Evolutionary conservation across 805 yeast genomes (phyloP), one percentile per base, ranked within the genome.

Genomic region (Scheffersomyces ergatensis): DNA sequence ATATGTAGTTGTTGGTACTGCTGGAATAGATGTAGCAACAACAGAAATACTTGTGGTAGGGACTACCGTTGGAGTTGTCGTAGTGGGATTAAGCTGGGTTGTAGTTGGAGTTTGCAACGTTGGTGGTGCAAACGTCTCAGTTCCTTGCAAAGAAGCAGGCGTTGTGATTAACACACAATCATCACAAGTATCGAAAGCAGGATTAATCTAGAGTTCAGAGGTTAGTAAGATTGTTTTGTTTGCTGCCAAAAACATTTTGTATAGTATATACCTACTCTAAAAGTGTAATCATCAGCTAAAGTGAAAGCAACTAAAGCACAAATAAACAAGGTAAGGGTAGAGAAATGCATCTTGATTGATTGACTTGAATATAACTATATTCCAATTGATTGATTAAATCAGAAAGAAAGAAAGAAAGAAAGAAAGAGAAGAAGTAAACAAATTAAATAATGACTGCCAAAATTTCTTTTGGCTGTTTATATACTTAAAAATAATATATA

Each of bases 121-220:
- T 4, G 20, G 24, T 16, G 20, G 23, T 7, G 31, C 3, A 4
- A 30, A 17, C 20, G 30, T n/a, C 25, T 32, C 23, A 31, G 29
- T 34, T 9, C 33, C 24, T 18, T 34, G 29, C n/a, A 23, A 19
- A 12, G 25, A 12, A 15, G 11, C 12, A 20, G 40, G 36, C 5
- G 48, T 47, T 3, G 48, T 44, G 11, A 47, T 45, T 15, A 30
- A 20, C 8, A 34, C 42, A 32, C 50, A 47, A 32, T 36, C 45
- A 34, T 24, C 40, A 42, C 50, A 47, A 19, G 39, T 26, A 14
- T 44, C 44, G 16, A 41, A 47, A 15, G 34, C 50, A 6, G 50
- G 43, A 33, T 46, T 46, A 17, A 31, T 17, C 50, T 46, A 33
- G 3, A 20, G 39, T 41, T 44, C 14, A 5, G 8, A 25, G n/a